These are phyloP conservation scores for Grosmannia clavigera DNA, from an alignment of 2,329 filamentous ascomycete species.

Conservation along the genomic window DNA sequence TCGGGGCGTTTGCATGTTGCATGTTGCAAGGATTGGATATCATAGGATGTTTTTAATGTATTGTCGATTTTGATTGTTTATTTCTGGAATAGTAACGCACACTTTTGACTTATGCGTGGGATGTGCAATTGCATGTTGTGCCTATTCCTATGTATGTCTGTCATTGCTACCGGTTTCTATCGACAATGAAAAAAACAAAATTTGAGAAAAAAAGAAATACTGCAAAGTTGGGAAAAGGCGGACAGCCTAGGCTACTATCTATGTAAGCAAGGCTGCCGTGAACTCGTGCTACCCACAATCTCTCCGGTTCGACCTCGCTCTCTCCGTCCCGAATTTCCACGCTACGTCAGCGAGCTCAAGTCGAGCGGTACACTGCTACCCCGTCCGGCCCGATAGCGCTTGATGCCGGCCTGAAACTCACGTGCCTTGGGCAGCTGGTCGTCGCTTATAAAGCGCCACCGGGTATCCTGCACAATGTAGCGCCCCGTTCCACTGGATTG, in stretches of 20 bases:
- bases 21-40: neutral
- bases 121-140: neutral
- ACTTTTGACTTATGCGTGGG: neutral
- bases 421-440: conserved; percentile 72
- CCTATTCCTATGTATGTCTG: neutral
- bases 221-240: neutral
- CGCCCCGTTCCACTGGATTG: conserved; percentile 20
- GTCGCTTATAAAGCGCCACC: conserved; percentile 84
- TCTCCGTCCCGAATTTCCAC: neutral
- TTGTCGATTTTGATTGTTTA: neutral
- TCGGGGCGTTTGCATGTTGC: neutral
- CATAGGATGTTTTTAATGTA: neutral
- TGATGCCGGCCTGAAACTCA: conserved; percentile 60
- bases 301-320: neutral
- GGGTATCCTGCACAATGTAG: conserved; percentile 57
- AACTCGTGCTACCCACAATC: too few species aligned
- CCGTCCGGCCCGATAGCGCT: conserved; percentile 77
- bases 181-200: neutral
- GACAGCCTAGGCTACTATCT: neutral
- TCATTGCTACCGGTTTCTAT: neutral
- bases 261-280: too few species aligned
- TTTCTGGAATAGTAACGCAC: neutral
- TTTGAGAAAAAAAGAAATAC: neutral
- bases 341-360: conserved; percentile 34
- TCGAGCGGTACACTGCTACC: conserved; percentile 91